Evolutionary conservation across 768 basidiomycete genomes (phyloP).

Genomic region (Boletellus emodensis): DNA sequence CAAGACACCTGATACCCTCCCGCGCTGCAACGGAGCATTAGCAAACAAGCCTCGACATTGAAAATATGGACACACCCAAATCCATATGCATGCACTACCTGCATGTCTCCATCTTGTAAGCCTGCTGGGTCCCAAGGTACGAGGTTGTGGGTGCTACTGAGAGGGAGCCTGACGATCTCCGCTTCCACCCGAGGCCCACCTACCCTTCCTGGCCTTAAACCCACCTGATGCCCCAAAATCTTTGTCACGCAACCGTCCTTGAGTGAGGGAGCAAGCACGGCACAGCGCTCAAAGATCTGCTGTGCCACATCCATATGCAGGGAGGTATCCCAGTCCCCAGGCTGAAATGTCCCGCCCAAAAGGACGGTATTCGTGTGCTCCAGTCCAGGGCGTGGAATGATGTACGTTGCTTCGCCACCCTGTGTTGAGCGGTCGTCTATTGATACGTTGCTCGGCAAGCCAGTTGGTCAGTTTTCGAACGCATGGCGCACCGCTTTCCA

Average conservation of each 20-base stretch:
- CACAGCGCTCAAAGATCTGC: constrained; percentile 46
- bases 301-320: constrained; percentile 38
- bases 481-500: constrained; percentile 21
- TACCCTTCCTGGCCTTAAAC: constrained; percentile 51
- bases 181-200: constrained; percentile 56
- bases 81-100: constrained; percentile 57
- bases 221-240: constrained; percentile 53
- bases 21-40: constrained; percentile 19
- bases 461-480: neutral
- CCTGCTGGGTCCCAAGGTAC: constrained; percentile 16
- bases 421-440: constrained; percentile 12
- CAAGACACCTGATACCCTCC: constrained; percentile 41
- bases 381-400: constrained; percentile 56
- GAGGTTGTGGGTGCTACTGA: constrained; percentile 16
- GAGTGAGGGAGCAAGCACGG: constrained; percentile 36
- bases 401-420: constrained; percentile 43
- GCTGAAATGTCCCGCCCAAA: constrained; percentile 55
- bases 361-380: constrained; percentile 43
- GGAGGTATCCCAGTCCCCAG: constrained; percentile 49
- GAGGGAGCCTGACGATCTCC: constrained; percentile 38
- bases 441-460: neutral
- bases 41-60: constrained; percentile 1
- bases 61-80: constrained; percentile 40
- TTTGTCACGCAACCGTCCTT: constrained; percentile 33
- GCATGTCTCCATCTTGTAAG: constrained; percentile 22